Percentiles rank a stretch among this genome's conserved stretches.
These are phyloP conservation scores for Centaurea solstitialis DNA, from an alignment of 129 eudicot genomes.

Conservation along the genomic window DNA sequence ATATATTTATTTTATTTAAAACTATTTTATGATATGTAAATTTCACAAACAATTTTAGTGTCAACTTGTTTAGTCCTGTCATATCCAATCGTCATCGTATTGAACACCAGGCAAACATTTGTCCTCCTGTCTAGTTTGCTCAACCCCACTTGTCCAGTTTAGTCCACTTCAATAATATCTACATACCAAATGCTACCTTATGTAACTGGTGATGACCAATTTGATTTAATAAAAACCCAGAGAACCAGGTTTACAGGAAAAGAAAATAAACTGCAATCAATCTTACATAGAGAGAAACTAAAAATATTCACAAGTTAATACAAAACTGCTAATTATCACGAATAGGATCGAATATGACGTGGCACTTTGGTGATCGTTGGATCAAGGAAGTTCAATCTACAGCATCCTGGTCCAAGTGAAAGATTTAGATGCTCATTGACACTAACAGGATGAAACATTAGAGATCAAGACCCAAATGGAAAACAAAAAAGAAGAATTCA, in stretches of 20 bases:
- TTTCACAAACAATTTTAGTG: too few relatives aligned
- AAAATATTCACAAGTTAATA: slow-evolving; percentile 12
- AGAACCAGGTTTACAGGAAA: background rate
- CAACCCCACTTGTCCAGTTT: too few relatives aligned
- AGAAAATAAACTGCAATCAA: background rate
- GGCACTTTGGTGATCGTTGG: background rate
- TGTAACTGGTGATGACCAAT: too few relatives aligned
- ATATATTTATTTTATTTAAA: too few relatives aligned
- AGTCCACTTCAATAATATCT: too few relatives aligned
- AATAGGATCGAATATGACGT: background rate
- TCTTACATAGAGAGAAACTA: background rate
- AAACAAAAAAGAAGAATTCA: background rate
- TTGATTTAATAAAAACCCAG: too few relatives aligned
- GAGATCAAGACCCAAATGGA: background rate
- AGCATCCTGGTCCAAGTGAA: background rate
- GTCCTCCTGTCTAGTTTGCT: too few relatives aligned
- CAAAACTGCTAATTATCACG: background rate
- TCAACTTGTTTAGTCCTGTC: too few relatives aligned
- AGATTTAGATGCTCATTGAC: background rate
- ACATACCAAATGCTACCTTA: too few relatives aligned
- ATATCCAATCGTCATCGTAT: too few relatives aligned
- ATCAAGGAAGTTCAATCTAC: background rate
- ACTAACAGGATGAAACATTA: background rate
- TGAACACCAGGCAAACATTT: too few relatives aligned
- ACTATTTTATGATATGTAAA: too few relatives aligned